Evolutionary conservation across 2,329 filamentous ascomycete genomes (phyloP), one percentile per base, ranked within the genome.

Genomic region (Pseudogymnoascus sp.): DNA sequence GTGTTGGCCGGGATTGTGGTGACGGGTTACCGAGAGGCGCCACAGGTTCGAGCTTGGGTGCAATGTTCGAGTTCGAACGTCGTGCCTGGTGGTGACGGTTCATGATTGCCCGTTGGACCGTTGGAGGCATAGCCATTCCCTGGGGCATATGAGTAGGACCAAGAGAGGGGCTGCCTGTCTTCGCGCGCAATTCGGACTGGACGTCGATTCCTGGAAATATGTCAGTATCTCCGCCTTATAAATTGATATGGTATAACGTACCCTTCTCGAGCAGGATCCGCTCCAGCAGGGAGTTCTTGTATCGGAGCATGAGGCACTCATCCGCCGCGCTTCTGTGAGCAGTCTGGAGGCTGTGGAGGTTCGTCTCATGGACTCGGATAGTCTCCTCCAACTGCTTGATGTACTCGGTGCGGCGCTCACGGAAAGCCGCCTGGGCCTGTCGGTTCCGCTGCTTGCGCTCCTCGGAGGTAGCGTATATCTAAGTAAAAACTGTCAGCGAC

Each of bases 401-500:
- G 77, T 99, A 99, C 80, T 99, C 95, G 63, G 93, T 98, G 65
- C 95, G 88, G 69, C 95, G 89, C 79, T 99, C 95, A 71, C 95
- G 89, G 74, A 99, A 99, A 65, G 95, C 95, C 63, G 95, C 95
- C 79, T 99, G 95, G 60, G 95, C 95, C 80, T 98, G 95, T 71
- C 95, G 84, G 75, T 99, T 99, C 69, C 95, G 87, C 79, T 98
- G 95, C 80, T 99, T 98, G 73, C 95, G 88, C 79, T 99, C 95
- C 77, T 99, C 95, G 10, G 95, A 98, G 37, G 95, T 99, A 63
- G 95, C 95, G 83, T 99, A 99, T 68, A 97, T 97, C 93, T 97
- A 69, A 54, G 21, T 14, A 14, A 23, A 16, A 10, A 21, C 6
- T 14, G 68, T 73, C 63, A 72, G 68, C 62, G 64, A 63, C 48